Conservation (phyloP, 2,329 filamentous ascomycete species). For the Conoideocrella luteorostrata region DNA sequence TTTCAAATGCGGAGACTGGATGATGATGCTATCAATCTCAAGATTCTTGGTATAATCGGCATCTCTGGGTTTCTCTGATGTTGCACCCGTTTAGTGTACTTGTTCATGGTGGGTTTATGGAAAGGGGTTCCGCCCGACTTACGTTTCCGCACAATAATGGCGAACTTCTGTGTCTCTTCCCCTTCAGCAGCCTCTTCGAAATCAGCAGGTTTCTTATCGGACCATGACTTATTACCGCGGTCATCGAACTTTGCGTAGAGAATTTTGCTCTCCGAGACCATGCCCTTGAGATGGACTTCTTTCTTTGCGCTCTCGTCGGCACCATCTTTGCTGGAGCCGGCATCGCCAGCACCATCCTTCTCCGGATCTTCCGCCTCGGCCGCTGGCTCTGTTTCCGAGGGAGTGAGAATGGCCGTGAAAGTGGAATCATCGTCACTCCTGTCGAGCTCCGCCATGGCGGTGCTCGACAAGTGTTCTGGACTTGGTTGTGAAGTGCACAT, state of each 20-base stretch:
- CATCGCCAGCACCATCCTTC: not conserved
- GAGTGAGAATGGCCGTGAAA: not conserved
- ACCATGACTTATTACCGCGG: constrained; percentile 47
- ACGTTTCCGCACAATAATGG: constrained; percentile 51
- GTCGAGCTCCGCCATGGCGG: not conserved
- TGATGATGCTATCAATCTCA: constrained; percentile 53
- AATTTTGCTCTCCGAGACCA: constrained; percentile 33
- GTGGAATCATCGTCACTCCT: not conserved
- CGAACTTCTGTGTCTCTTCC: constrained; percentile 54
- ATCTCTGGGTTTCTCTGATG: constrained; percentile 37
- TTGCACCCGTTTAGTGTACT: not conserved
- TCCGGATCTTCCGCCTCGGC: not conserved
- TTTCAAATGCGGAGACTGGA: constrained; percentile 58
- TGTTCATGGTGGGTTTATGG: not conserved
- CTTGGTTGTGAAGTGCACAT: no score
- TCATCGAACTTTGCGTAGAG: constrained; percentile 40
- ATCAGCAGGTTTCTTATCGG: constrained; percentile 47
- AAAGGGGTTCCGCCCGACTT: constrained; percentile 5
- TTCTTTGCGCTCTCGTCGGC: constrained; percentile 8
- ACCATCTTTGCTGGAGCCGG: not conserved
- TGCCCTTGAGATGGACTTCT: constrained; percentile 25
- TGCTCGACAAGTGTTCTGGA: no score
- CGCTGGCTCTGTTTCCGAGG: not conserved
- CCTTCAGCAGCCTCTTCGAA: constrained; percentile 53
- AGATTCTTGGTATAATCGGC: constrained; percentile 55